Conservation (phyloP, 345 rosid species). For the Salix caprea region DNA sequence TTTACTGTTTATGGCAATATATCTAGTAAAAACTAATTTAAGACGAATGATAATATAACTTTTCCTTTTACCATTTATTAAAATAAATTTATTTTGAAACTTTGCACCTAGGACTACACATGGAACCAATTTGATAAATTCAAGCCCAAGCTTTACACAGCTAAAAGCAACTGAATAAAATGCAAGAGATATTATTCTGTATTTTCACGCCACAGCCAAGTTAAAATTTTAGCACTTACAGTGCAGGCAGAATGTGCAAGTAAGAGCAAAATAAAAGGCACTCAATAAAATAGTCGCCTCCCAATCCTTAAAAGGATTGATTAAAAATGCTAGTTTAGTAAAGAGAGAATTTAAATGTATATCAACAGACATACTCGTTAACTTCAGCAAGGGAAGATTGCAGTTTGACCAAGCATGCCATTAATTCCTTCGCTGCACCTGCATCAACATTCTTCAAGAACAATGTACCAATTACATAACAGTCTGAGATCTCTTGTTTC, state of each 20-base stretch:
- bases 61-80: neutral
- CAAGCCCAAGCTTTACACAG: neutral
- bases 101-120: neutral
- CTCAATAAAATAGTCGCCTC: neutral
- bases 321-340: neutral
- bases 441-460: slow-evolving; percentile 85
- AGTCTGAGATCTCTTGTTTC: slow-evolving; percentile 5
- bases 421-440: slow-evolving; percentile 80
- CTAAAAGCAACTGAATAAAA: neutral
- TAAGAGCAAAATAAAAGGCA: neutral
- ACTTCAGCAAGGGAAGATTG: slow-evolving; percentile 75
- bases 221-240: neutral
- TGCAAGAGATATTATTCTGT: neutral
- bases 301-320: neutral
- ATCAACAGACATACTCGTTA: slow-evolving; percentile 53
- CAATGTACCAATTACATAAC: slow-evolving; percentile 20
- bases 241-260: neutral
- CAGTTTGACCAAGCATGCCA: slow-evolving; percentile 77
- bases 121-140: neutral
- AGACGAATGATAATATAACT: neutral
- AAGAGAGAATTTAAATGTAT: slow-evolving; percentile 2
- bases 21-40: neutral
- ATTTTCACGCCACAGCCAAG: neutral
- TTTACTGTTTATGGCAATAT: no score
- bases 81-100: neutral